Evolutionary conservation across 768 basidiomycete species (phyloP).

Genomic region (Tylopilus balloui): DNA sequence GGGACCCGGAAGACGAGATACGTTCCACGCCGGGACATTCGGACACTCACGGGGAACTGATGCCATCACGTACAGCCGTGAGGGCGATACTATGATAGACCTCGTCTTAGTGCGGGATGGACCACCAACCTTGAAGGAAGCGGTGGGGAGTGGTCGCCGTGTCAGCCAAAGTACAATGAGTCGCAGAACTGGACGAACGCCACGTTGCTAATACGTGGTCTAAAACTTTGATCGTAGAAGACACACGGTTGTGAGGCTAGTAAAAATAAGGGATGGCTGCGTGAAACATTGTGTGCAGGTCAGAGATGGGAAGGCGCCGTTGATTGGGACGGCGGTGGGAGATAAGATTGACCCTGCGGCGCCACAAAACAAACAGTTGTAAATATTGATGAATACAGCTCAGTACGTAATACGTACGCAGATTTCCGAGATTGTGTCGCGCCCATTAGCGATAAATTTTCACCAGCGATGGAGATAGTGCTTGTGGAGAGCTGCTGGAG

Average conservation of each 20-base stretch:
- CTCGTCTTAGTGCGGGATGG: conserved; percentile 1
- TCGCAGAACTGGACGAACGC: background rate
- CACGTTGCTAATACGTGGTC: background rate
- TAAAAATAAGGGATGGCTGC: background rate
- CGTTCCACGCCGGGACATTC: conserved; percentile 15
- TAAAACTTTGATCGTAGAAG: conserved; percentile 15
- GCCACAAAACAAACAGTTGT: conserved; percentile 25
- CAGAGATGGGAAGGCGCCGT: conserved; percentile 11
- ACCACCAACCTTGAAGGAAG: conserved; percentile 5
- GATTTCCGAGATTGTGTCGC: conserved; percentile 27
- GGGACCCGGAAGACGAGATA: conserved; percentile 18
- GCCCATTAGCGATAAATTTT: conserved; percentile 30
- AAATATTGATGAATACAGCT: conserved; percentile 16
- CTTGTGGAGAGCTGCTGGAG: background rate
- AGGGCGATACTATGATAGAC: conserved; percentile 12
- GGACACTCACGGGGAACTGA: conserved; percentile 11
- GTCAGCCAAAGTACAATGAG: background rate
- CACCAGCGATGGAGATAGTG: conserved; percentile 13
- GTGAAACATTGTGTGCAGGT: background rate
- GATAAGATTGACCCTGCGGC: conserved; percentile 32
- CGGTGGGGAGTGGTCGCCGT: conserved; percentile 1
- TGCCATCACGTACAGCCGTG: conserved; percentile 22
- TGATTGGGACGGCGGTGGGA: conserved; percentile 16
- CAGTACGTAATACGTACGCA: conserved; percentile 29
- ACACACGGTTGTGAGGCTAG: background rate